A percentile compares a stretch with the other conserved stretches of the same genome.
Conservation (phyloP, 805 yeast species). For the Saccharomycopsis lassenensis region DNA sequence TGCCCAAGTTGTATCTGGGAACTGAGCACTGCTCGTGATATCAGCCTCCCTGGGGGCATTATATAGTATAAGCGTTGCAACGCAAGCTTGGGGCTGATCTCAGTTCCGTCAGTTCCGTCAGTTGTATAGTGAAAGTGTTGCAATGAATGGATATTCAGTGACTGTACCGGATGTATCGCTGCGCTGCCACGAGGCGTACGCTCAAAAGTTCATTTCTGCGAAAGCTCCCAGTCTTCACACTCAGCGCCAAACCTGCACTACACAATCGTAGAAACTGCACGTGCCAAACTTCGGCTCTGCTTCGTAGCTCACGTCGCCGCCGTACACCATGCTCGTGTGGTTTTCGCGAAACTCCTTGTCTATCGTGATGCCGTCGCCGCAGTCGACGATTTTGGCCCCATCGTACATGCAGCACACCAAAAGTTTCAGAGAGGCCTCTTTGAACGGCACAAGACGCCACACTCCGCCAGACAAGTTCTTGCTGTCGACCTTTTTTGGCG, state of each 20-base stretch:
- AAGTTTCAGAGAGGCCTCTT: constrained; percentile 29
- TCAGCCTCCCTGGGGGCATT: too few relatives aligned
- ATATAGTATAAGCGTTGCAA: too few relatives aligned
- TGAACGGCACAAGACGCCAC: constrained; percentile 75
- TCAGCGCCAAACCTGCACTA: constrained; percentile 81
- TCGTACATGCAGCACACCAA: constrained; percentile 91
- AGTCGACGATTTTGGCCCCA: constrained; percentile 64
- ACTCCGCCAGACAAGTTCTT: constrained; percentile 86
- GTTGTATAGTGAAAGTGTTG: too few relatives aligned
- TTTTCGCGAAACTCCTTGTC: constrained; percentile 45
- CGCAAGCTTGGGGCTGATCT: too few relatives aligned
- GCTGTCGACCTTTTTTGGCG: constrained; percentile 30
- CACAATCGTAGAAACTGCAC: constrained; percentile 85
- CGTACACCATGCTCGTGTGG: constrained; percentile 91
- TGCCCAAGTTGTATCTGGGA: constrained; percentile 38
- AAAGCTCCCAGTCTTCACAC: too few relatives aligned
- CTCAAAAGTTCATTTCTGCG: too few relatives aligned
- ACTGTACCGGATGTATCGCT: too few relatives aligned
- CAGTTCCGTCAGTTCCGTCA: too few relatives aligned
- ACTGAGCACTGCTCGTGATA: too few relatives aligned
- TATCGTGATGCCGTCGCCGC: constrained; percentile 23
- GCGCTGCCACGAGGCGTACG: too few relatives aligned
- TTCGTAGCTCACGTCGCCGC: constrained; percentile 51
- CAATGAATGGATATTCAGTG: too few relatives aligned
- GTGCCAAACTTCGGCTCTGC: constrained; percentile 41